These are phyloP conservation scores for Colletotrichum incanum DNA, from an alignment of 2,329 filamentous ascomycete genomes.

Conservation along the genomic window DNA sequence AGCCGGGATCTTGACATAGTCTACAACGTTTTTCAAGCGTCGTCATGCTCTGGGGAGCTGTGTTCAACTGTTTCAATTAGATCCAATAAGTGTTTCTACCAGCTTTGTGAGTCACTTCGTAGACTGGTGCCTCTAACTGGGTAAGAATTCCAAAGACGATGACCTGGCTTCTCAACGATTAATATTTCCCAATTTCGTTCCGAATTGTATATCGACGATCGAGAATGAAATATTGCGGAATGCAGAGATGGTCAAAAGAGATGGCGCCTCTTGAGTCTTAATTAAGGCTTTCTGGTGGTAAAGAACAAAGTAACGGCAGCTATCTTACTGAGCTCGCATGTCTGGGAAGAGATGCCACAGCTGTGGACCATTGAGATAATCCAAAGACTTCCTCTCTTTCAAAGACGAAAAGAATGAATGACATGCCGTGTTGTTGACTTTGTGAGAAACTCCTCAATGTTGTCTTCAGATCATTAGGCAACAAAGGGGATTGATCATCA, in stretches of 20 bases:
- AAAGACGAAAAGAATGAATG: not conserved
- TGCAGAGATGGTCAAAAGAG: too few species aligned
- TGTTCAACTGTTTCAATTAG: not conserved
- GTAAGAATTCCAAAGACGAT: too few species aligned
- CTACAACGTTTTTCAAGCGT: not conserved
- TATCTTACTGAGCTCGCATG: not conserved
- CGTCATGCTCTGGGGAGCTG: not conserved
- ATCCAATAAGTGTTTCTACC: not conserved
- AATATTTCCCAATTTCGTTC: too few species aligned
- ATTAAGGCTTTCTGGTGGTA: not conserved
- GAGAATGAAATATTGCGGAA: too few species aligned
- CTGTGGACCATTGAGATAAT: too few species aligned
- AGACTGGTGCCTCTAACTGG: not conserved
- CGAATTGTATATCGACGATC: too few species aligned
- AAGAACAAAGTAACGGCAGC: too few species aligned
- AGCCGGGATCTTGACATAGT: rapidly evolving
- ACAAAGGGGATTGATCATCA: not conserved
- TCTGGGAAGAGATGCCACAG: not conserved
- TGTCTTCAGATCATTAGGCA: not conserved
- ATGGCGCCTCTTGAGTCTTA: not conserved
- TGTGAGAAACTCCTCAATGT: too few species aligned
- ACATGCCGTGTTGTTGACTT: not conserved
- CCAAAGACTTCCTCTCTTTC: rapidly evolving
- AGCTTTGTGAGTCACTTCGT: not conserved
- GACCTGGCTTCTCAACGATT: too few species aligned